Conservation (phyloP, 225 moss, liverwort and hornwort species). For the Pseudisothecium myosuroides region DNA sequence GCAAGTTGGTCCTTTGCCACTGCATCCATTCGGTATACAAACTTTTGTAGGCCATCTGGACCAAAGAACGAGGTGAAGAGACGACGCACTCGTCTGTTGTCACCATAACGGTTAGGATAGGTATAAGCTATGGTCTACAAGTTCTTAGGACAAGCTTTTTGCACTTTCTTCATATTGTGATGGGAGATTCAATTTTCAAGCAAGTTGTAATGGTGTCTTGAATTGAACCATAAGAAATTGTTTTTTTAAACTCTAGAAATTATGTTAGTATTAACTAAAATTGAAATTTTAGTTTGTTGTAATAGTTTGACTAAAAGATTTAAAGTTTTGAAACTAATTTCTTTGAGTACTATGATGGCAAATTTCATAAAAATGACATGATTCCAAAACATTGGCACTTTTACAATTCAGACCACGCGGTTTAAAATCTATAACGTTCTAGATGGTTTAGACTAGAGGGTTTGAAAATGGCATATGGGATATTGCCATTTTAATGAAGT, state of each 20-base stretch:
- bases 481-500: too few species aligned
- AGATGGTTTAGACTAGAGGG: too few species aligned
- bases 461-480: too few species aligned
- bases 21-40: background rate
- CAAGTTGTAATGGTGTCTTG: background rate
- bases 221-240: too few species aligned
- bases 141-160: too few species aligned
- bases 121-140: too few species aligned
- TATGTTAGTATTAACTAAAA: background rate
- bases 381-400: too few species aligned
- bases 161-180: too few species aligned
- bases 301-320: too few species aligned
- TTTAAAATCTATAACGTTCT: too few species aligned
- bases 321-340: background rate
- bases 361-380: too few species aligned
- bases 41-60: background rate
- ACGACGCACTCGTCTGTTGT: background rate
- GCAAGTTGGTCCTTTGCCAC: background rate
- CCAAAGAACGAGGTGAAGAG: background rate
- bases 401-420: too few species aligned
- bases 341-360: background rate
- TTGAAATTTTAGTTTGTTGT: background rate
- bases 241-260: accelerated
- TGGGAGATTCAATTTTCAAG: background rate
- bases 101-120: background rate